A percentile compares a stretch with the other conserved stretches of the same genome.
phyloP scores from a whole-genome alignment of 331 rosid species.

The Malus hybrid region DNA sequence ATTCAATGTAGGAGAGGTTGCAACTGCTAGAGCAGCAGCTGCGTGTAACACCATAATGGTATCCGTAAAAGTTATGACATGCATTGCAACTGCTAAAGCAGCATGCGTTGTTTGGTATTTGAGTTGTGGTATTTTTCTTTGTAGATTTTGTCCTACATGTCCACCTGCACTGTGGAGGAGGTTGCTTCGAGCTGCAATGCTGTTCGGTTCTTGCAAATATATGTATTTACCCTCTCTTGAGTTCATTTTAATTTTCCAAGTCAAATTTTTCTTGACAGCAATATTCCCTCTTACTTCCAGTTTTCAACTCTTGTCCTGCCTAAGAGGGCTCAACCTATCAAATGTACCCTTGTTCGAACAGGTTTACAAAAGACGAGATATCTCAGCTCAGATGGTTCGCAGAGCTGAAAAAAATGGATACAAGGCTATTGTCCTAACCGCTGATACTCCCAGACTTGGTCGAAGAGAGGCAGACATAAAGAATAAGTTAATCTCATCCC shows the following conservation, averaged over 20 bases:
- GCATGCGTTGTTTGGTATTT: not conserved
- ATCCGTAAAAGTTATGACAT: not conserved
- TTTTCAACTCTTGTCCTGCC: not conserved
- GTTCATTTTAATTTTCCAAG: not conserved
- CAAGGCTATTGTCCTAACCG: conserved; percentile 57
- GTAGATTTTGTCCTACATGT: conserved; percentile 36
- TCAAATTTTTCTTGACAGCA: not conserved
- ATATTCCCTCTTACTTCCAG: not conserved
- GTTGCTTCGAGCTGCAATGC: conserved; percentile 66
- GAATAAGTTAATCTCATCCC: conserved; percentile 29
- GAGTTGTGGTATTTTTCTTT: not conserved
- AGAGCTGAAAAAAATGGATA: conserved; percentile 63
- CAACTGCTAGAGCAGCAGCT: conserved; percentile 67
- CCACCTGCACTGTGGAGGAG: conserved; percentile 53
- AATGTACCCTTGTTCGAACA: not conserved
- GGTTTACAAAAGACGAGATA: conserved; percentile 51
- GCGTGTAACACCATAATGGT: conserved; percentile 53
- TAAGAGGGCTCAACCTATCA: no score
- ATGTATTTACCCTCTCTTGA: conserved; percentile 23
- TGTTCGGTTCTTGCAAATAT: conserved; percentile 62
- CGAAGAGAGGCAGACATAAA: conserved; percentile 66
- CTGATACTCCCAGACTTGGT: conserved; percentile 49
- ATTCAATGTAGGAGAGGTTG: conserved; percentile 45
- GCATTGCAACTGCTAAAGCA: not conserved
- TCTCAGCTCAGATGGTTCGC: conserved; percentile 31